A percentile compares a stretch with the other conserved stretches of the same genome.
Evolutionary conservation across 2,329 filamentous ascomycete genomes (phyloP).

Genomic region (Graphiopsis chlorocephala): DNA sequence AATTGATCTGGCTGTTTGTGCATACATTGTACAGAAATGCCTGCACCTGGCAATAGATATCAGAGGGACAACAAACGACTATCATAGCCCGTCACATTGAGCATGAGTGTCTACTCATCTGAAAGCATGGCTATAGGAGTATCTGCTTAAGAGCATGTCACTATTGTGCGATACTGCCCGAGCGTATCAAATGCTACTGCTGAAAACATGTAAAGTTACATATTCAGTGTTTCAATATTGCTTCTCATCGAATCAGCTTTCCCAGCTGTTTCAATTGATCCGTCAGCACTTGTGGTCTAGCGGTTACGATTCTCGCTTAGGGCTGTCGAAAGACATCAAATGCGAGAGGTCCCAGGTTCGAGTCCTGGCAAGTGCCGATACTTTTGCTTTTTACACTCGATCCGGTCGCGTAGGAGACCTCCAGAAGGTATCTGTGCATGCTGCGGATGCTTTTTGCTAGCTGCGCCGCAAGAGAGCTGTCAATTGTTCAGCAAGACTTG

Average conservation of each 20-base stretch:
- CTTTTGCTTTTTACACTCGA: not conserved
- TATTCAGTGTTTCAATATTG: too few relatives aligned
- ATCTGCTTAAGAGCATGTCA: not conserved
- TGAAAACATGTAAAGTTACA: too few relatives aligned
- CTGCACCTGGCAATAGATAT: fast-evolving
- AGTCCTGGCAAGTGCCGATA: not conserved
- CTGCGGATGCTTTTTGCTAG: not conserved
- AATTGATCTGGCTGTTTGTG: not conserved
- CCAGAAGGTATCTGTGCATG: not conserved
- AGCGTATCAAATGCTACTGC: too few relatives aligned
- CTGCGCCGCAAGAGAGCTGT: not conserved
- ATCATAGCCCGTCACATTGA: too few relatives aligned
- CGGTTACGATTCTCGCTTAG: slow-evolving; percentile 13
- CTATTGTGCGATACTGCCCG: too few relatives aligned
- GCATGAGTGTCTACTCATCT: not conserved
- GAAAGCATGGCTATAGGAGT: not conserved
- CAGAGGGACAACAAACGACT: too few relatives aligned
- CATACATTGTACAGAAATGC: not conserved
- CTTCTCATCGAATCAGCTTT: not conserved
- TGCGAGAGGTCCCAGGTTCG: slow-evolving; percentile 12
- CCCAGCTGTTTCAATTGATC: not conserved
- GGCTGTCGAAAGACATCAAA: not conserved
- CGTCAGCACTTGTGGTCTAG: not conserved
- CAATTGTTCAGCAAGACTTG: not conserved
- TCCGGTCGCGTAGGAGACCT: not conserved